phyloP scores from a whole-genome alignment of 306 rosid genomes.

The Cicer bijugum region DNA sequence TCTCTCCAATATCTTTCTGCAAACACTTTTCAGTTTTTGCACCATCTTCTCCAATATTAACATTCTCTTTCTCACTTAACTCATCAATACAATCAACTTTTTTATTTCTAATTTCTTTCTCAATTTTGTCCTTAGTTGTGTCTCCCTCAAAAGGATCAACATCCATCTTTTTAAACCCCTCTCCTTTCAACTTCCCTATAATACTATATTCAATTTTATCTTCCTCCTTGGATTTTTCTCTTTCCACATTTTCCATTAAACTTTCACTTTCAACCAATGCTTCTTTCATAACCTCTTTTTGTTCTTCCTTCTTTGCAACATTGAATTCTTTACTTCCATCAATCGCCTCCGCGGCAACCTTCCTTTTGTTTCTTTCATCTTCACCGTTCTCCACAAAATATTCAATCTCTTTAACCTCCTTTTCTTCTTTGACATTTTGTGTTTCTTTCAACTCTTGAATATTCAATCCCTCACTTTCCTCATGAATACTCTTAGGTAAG shows the following conservation, averaged over 20 bases:
- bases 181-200: slow-evolving; percentile 23
- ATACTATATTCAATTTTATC: slow-evolving; percentile 11
- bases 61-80: not conserved
- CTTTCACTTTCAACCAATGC: slow-evolving; percentile 11
- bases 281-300: slow-evolving; percentile 11
- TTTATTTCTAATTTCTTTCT: slow-evolving; percentile 34
- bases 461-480: slow-evolving; percentile 4
- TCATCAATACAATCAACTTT: slow-evolving; percentile 12
- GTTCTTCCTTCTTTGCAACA: slow-evolving; percentile 27
- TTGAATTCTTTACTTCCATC: slow-evolving; percentile 21
- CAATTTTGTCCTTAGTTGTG: not conserved
- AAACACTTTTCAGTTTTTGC: not conserved
- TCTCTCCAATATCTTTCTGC: slow-evolving; percentile 2
- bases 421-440: slow-evolving; percentile 1
- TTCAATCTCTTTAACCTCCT: slow-evolving; percentile 6
- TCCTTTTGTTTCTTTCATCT: slow-evolving; percentile 5
- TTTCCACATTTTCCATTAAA: slow-evolving; percentile 19
- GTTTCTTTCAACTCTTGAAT: slow-evolving; percentile 11
- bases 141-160: slow-evolving; percentile 32
- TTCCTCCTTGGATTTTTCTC: slow-evolving; percentile 15
- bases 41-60: not conserved
- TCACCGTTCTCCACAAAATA: not conserved
- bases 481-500: not conserved
- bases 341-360: too few relatives aligned
- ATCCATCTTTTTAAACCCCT: slow-evolving; percentile 23